Conservation (phyloP, 805 yeast species). For the Lachancea kluyveri region DNA sequence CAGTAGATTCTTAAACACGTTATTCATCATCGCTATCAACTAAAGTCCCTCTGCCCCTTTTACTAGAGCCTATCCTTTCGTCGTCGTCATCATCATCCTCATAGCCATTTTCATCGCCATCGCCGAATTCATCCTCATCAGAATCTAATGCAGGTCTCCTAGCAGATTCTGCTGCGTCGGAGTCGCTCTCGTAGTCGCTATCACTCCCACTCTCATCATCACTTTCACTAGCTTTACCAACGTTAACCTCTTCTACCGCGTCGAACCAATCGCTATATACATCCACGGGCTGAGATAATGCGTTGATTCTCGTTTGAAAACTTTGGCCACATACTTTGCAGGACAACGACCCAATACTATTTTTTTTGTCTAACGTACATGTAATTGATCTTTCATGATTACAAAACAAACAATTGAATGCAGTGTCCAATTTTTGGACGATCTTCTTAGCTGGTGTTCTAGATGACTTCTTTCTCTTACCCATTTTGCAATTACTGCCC, state of each 20-base stretch:
- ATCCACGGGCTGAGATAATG: conserved; percentile 79
- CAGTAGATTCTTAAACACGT: too few relatives aligned
- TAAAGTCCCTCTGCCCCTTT: conserved; percentile 16
- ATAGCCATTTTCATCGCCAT: conserved; percentile 19
- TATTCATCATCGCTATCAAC: conserved; percentile 24
- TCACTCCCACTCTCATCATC: conserved; percentile 28
- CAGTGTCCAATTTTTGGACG: conserved; percentile 72
- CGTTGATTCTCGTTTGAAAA: conserved; percentile 83
- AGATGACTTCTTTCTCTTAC: conserved; percentile 77
- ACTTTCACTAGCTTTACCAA: conserved; percentile 30
- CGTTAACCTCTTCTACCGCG: conserved; percentile 71
- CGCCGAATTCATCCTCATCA: conserved; percentile 20
- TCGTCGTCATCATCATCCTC: conserved; percentile 16
- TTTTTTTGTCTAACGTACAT: conserved; percentile 81
- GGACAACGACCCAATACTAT: conserved; percentile 72
- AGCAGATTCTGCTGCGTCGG: conserved; percentile 28
- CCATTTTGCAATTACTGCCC: conserved; percentile 38
- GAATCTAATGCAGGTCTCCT: conserved; percentile 9
- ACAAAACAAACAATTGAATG: conserved; percentile 88
- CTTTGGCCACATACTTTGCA: conserved; percentile 94
- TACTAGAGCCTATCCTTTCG: conserved; percentile 10
- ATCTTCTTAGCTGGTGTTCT: conserved; percentile 75
- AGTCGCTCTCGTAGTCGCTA: conserved; percentile 33
- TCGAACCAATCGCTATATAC: conserved; percentile 97
- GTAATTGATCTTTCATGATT: conserved; percentile 91